Evolutionary conservation across 1,284 basidiomycete genomes (phyloP).

Genomic region (Ceratobasidium papillatum): DNA sequence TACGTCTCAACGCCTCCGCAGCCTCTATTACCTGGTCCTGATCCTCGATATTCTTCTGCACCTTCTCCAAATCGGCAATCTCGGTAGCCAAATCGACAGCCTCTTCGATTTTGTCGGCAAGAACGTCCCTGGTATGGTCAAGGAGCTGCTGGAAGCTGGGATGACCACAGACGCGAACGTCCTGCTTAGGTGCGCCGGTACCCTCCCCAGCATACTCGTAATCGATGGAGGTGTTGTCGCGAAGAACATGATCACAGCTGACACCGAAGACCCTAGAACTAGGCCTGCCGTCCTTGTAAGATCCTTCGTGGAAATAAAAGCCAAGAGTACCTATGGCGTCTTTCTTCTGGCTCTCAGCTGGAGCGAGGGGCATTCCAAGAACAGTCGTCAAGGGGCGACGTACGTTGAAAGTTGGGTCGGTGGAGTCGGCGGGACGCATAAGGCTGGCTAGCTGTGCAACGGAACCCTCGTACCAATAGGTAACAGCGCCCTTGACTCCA

Average conservation of each 20-base stretch:
- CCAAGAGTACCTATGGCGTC: slow-evolving; percentile 39
- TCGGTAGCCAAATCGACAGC: background rate
- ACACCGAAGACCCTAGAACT: slow-evolving; percentile 18
- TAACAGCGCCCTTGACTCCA: slow-evolving; percentile 43
- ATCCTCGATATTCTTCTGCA: slow-evolving; percentile 14
- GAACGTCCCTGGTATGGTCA: background rate
- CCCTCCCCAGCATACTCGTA: slow-evolving; percentile 27
- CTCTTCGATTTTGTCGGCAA: background rate
- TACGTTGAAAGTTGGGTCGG: slow-evolving; percentile 27
- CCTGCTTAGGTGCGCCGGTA: background rate
- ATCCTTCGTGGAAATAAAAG: slow-evolving; percentile 39
- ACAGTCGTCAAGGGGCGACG: slow-evolving; percentile 25
- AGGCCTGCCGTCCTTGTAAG: background rate
- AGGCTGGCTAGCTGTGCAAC: slow-evolving; percentile 15
- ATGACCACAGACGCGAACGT: slow-evolving; percentile 15
- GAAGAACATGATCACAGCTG: slow-evolving; percentile 14
- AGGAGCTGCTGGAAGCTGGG: slow-evolving; percentile 32
- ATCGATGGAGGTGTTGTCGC: slow-evolving; percentile 9
- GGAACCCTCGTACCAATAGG: slow-evolving; percentile 46
- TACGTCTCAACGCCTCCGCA: background rate
- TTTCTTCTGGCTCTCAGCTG: slow-evolving; percentile 9
- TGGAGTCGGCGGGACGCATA: slow-evolving; percentile 20
- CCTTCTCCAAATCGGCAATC: slow-evolving; percentile 9
- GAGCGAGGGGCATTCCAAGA: slow-evolving; percentile 38
- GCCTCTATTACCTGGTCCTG: background rate